Evolutionary conservation across 768 basidiomycete species (phyloP).

Genomic region (Dacryopinax spathularia): DNA sequence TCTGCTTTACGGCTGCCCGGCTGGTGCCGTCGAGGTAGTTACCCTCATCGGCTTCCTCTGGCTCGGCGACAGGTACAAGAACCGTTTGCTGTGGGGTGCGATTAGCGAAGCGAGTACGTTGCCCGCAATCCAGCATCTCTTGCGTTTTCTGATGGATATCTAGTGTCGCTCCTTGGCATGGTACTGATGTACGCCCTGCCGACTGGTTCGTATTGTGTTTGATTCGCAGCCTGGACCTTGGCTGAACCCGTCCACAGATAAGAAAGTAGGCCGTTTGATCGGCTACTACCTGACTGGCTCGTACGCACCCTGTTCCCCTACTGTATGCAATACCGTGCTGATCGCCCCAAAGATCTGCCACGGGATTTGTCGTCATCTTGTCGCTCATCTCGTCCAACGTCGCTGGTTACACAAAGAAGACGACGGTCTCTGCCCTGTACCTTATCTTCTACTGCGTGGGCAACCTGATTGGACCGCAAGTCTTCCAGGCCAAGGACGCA

Average conservation of each 20-base stretch:
- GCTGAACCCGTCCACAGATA: too few relatives aligned
- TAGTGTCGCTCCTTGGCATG: background rate
- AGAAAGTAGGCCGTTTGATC: background rate
- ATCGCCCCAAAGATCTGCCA: background rate
- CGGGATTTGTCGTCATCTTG: constrained; percentile 28
- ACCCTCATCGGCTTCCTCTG: background rate
- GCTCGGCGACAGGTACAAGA: background rate
- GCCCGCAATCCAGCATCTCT: background rate
- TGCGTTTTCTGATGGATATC: background rate
- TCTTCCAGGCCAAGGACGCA: constrained; percentile 34
- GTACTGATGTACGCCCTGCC: background rate
- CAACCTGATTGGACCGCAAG: constrained; percentile 36
- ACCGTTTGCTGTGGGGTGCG: background rate
- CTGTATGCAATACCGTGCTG: too few relatives aligned
- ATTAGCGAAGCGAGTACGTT: background rate
- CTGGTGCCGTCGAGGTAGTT: background rate
- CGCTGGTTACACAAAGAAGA: constrained; percentile 38
- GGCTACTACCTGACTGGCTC: background rate
- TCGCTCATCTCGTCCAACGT: constrained; percentile 35
- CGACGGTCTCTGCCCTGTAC: constrained; percentile 29
- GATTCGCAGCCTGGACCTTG: too few relatives aligned
- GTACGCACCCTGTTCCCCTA: too few relatives aligned
- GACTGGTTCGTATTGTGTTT: too few relatives aligned
- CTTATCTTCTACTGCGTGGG: constrained; percentile 42
- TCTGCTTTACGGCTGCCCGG: background rate